These are phyloP conservation scores for Fusarium incarnatum DNA, from an alignment of 2,329 filamentous ascomycete genomes.

Conservation along the genomic window DNA sequence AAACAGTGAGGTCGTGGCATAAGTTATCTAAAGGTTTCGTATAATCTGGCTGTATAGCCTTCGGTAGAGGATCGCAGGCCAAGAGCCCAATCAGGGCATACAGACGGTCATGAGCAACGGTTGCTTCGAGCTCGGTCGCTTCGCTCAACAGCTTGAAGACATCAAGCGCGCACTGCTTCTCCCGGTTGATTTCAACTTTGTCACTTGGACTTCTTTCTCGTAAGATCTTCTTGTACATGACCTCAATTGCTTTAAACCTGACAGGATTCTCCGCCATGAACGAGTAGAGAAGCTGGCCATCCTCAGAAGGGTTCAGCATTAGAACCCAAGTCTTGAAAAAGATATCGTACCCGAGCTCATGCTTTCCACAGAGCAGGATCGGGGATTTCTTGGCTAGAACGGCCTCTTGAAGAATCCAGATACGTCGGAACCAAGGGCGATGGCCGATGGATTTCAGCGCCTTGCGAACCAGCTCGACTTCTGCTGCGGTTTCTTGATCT, in stretches of 20 bases:
- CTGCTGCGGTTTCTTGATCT: accelerated
- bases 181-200: accelerated
- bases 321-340: conserved; percentile 26
- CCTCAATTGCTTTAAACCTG: conserved; percentile 12
- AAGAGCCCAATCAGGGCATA: conserved; percentile 20
- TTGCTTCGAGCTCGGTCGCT: conserved; percentile 20
- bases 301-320: conserved; percentile 3
- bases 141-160: neutral
- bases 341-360: neutral
- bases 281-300: conserved; percentile 8
- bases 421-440: conserved; percentile 20
- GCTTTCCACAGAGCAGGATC: neutral
- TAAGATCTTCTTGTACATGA: neutral
- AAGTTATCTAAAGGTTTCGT: neutral
- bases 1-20: neutral
- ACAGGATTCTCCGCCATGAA: conserved; percentile 10
- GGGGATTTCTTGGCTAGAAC: conserved; percentile 1
- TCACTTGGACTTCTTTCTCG: accelerated
- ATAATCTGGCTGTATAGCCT: neutral
- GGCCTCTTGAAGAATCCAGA: conserved; percentile 32
- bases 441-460: neutral
- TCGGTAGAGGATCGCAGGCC: conserved; percentile 4
- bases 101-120: conserved; percentile 18
- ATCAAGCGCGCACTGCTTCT: conserved; percentile 10
- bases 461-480: neutral